A percentile compares a stretch with the other conserved stretches of the same genome.
These are phyloP conservation scores for Pseudopyrenochaeta lycopersici DNA, from an alignment of 2,329 filamentous ascomycete species.

Conservation along the genomic window DNA sequence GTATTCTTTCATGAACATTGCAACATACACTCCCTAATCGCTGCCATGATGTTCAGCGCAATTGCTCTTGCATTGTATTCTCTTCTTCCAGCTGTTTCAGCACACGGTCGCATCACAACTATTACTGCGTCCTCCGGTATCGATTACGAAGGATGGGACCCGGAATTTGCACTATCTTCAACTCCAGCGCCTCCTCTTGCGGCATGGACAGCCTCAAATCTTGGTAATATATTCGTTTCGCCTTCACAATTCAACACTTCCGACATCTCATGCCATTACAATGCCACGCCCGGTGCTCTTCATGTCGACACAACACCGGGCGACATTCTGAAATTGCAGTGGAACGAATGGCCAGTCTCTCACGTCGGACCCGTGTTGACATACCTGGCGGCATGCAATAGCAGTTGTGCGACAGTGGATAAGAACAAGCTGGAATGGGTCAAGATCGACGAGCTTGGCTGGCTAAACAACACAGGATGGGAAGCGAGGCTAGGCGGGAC, in stretches of 20 bases:
- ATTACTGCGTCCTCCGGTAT: slow-evolving; percentile 26
- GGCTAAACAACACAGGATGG: slow-evolving; percentile 34
- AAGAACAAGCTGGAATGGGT: slow-evolving; percentile 36
- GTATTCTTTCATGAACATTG: too few relatives aligned
- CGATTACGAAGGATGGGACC: slow-evolving; percentile 36
- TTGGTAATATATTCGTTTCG: slow-evolving; percentile 34
- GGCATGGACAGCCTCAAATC: slow-evolving; percentile 34
- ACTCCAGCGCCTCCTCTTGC: slow-evolving; percentile 17
- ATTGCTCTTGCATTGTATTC: neutral
- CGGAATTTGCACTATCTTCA: slow-evolving; percentile 13
- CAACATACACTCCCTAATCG: slow-evolving; percentile 1
- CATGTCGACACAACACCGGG: slow-evolving; percentile 66
- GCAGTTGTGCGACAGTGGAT: slow-evolving; percentile 27
- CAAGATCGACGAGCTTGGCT: slow-evolving; percentile 43
- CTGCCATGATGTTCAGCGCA: slow-evolving; percentile 14
- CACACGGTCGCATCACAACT: slow-evolving; percentile 37
- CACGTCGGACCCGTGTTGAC: slow-evolving; percentile 46
- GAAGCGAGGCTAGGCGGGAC: slow-evolving; percentile 27
- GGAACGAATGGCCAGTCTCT: slow-evolving; percentile 56
- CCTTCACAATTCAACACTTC: slow-evolving; percentile 33
- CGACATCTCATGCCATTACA: slow-evolving; percentile 66
- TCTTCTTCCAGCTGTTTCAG: slow-evolving; percentile 9
- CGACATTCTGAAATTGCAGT: slow-evolving; percentile 59
- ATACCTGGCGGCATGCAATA: slow-evolving; percentile 41
- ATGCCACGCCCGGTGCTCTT: slow-evolving; percentile 59